These are phyloP conservation scores for Wickerhamiella kurtzmanii DNA, from an alignment of 805 yeast species.

Conservation along the genomic window DNA sequence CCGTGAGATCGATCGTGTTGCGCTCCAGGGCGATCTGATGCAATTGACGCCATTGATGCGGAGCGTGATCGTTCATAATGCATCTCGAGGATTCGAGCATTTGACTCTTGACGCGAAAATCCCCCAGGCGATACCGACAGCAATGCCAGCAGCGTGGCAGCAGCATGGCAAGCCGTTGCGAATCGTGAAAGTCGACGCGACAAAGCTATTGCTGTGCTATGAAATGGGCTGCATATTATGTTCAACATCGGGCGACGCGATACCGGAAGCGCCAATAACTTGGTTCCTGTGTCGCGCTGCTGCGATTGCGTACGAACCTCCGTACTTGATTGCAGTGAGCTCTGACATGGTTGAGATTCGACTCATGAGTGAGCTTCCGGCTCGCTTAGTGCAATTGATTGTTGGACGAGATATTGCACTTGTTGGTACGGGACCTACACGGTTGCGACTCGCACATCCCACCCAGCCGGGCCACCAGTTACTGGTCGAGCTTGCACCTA, in stretches of 20 bases:
- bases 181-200: conserved; percentile 40
- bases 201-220: conserved; percentile 48
- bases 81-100: conserved; percentile 54
- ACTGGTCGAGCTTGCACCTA: conserved; percentile 30
- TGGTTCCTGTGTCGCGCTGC: conserved; percentile 27
- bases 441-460: conserved; percentile 46
- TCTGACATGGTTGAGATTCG: conserved; percentile 62
- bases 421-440: conserved; percentile 25
- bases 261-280: conserved; percentile 31
- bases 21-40: conserved; percentile 41
- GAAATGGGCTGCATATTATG: conserved; percentile 57
- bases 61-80: conserved; percentile 47
- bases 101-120: conserved; percentile 44
- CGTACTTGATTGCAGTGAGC: conserved; percentile 41
- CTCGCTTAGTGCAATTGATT: conserved; percentile 43
- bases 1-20: conserved; percentile 35
- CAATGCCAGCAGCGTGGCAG: conserved; percentile 10
- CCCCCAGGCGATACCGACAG: conserved; percentile 42
- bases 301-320: conserved; percentile 27
- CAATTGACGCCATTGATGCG: conserved; percentile 52
- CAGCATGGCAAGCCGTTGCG: conserved; percentile 30
- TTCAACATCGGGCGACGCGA: conserved; percentile 32
- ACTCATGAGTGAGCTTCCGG: conserved; percentile 29
- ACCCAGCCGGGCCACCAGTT: conserved; percentile 47
- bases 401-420: conserved; percentile 51